Conservation (phyloP, 2,329 filamentous ascomycete genomes). For the Aureobasidium sp. region DNA sequence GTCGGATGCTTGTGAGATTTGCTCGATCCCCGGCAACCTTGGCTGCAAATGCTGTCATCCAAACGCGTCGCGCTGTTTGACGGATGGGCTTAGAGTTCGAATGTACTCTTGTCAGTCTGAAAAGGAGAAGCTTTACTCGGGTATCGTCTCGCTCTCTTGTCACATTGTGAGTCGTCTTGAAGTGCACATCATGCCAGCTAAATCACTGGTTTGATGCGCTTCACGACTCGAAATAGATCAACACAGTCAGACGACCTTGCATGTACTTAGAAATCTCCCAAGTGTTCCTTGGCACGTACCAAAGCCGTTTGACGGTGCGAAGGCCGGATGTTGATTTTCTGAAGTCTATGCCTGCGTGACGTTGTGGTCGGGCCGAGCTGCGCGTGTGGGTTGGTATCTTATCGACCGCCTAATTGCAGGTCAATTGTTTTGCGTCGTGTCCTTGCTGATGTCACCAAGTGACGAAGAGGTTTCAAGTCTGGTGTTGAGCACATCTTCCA, state of each 20-base stretch:
- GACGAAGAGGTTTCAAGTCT: not conserved
- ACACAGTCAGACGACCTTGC: not conserved
- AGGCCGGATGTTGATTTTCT: not conserved
- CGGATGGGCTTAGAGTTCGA: not conserved
- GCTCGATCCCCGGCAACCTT: too few species aligned
- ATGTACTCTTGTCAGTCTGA: not conserved
- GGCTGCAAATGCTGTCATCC: not conserved
- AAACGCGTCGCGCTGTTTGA: not conserved
- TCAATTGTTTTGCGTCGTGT: not conserved
- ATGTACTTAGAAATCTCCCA: not conserved
- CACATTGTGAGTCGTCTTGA: not conserved
- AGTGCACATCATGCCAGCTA: not conserved
- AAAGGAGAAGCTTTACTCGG: not conserved
- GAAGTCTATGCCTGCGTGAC: not conserved
- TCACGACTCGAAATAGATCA: not conserved
- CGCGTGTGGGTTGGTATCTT: not conserved
- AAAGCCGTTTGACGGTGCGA: not conserved
- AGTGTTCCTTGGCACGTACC: not conserved
- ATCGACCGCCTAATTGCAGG: not conserved
- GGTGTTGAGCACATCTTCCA: not conserved
- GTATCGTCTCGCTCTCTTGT: not conserved
- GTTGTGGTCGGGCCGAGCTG: not conserved
- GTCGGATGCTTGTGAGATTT: too few species aligned
- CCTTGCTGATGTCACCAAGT: not conserved
- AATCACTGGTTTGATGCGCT: not conserved